Percentiles rank a stretch among this genome's conserved stretches.
Conservation (phyloP, 1,284 basidiomycete genomes). For the Tilletia caries region DNA sequence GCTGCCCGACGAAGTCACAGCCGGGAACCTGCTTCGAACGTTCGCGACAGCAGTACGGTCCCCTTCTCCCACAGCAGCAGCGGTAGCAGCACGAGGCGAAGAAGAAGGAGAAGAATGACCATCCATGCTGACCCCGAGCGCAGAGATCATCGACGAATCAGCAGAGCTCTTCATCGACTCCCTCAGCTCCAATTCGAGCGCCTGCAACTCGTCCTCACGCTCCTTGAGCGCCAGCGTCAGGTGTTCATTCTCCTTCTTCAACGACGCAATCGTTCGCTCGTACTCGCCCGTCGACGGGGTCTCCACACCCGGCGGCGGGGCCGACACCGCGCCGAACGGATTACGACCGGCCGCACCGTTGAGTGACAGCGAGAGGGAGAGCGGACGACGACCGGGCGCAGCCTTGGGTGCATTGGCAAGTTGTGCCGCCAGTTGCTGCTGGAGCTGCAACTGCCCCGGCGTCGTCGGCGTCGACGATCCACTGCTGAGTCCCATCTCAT, state of each 20-base stretch:
- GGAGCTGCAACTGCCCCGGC: neutral
- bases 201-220: slow-evolving; percentile 40
- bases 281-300: slow-evolving; percentile 33
- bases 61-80: neutral
- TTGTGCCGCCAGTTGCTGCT: slow-evolving; percentile 4
- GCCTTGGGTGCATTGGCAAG: neutral
- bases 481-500: slow-evolving; percentile 24
- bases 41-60: neutral
- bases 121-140: neutral
- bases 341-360: neutral
- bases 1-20: neutral
- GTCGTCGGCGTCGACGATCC: neutral
- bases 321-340: neutral
- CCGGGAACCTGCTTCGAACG: neutral
- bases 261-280: slow-evolving; percentile 40
- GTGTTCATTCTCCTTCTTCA: slow-evolving; percentile 41
- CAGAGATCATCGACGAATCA: neutral
- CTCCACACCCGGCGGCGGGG: neutral
- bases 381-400: slow-evolving; percentile 27
- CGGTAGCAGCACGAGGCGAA: neutral
- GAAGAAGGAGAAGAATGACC: neutral
- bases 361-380: slow-evolving; percentile 33
- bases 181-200: slow-evolving; percentile 22
- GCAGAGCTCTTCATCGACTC: neutral
- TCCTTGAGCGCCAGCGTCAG: slow-evolving; percentile 43